A percentile compares a stretch with the other conserved stretches of the same genome.
Conservation (phyloP, 1,284 basidiomycete genomes). For the Rhodofomes roseus region DNA sequence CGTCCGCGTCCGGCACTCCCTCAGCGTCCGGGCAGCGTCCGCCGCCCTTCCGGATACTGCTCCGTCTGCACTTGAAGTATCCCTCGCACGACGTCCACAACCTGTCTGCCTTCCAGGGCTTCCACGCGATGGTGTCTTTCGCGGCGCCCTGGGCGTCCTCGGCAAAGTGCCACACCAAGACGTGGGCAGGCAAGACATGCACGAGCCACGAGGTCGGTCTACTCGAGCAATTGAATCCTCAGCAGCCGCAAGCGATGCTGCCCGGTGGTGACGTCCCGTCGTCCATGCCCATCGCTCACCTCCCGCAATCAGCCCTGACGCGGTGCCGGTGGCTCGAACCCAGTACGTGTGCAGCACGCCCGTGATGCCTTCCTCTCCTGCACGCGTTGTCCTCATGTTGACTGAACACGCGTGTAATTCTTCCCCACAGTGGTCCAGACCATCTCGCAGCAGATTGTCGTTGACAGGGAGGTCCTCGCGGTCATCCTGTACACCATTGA, state of each 20-base stretch:
- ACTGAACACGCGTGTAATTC: conserved; percentile 15
- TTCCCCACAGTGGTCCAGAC: conserved; percentile 37
- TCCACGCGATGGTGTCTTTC: conserved; percentile 55
- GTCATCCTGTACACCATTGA: conserved; percentile 66
- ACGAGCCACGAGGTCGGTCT: conserved; percentile 47
- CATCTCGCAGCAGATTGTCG: conserved; percentile 65
- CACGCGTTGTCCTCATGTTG: conserved; percentile 15
- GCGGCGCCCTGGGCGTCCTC: conserved; percentile 45
- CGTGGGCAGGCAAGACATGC: conserved; percentile 46
- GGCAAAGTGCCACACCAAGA: conserved; percentile 59
- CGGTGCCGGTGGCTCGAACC: conserved; percentile 57
- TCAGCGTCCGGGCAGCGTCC: conserved; percentile 23
- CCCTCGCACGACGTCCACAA: conserved; percentile 41
- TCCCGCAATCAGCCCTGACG: conserved; percentile 59
- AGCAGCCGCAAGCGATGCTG: conserved; percentile 14
- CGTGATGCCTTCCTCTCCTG: conserved; percentile 7
- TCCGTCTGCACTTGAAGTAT: conserved; percentile 48
- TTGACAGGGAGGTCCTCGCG: conserved; percentile 58
- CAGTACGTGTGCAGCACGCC: conserved; percentile 30
- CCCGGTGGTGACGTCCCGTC: conserved; percentile 17
- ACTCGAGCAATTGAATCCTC: conserved; percentile 38
- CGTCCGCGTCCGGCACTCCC: conserved; percentile 25
- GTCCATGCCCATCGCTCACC: conserved; percentile 38
- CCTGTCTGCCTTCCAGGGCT: conserved; percentile 54
- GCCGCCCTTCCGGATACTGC: conserved; percentile 32